phyloP scores from a whole-genome alignment of 306 rosid genomes.

The Hylodesmum podocarpum region DNA sequence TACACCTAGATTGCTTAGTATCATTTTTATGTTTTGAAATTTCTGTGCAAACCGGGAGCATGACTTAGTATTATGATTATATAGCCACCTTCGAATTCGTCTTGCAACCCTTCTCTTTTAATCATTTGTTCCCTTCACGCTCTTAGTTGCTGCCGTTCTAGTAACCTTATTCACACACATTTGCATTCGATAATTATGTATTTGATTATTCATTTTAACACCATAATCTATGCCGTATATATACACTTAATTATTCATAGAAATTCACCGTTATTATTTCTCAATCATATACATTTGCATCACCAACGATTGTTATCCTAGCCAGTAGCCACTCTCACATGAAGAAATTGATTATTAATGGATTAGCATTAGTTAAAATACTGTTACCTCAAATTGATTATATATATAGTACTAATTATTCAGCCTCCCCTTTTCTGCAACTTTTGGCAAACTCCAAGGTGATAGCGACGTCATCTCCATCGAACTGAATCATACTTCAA shows the following conservation, averaged over 20 bases:
- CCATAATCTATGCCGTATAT: constrained; percentile 3
- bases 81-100: constrained; percentile 11
- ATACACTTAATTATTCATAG: neutral
- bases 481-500: neutral
- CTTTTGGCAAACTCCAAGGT: constrained; percentile 5
- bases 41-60: constrained; percentile 16
- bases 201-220: constrained; percentile 14
- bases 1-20: neutral
- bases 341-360: neutral
- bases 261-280: constrained; percentile 10
- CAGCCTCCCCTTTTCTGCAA: neutral
- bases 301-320: neutral
- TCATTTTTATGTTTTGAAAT: neutral
- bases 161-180: neutral
- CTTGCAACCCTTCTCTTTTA: constrained; percentile 17
- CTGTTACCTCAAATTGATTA: no score
- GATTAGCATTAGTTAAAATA: neutral
- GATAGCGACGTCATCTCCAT: constrained; percentile 30
- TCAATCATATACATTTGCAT: constrained; percentile 17
- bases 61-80: constrained; percentile 29
- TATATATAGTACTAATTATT: neutral
- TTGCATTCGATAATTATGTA: neutral
- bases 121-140: constrained; percentile 47
- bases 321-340: neutral
- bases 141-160: neutral